phyloP scores from a whole-genome alignment of 2,329 filamentous ascomycete genomes.

The Xylaria polymorpha region DNA sequence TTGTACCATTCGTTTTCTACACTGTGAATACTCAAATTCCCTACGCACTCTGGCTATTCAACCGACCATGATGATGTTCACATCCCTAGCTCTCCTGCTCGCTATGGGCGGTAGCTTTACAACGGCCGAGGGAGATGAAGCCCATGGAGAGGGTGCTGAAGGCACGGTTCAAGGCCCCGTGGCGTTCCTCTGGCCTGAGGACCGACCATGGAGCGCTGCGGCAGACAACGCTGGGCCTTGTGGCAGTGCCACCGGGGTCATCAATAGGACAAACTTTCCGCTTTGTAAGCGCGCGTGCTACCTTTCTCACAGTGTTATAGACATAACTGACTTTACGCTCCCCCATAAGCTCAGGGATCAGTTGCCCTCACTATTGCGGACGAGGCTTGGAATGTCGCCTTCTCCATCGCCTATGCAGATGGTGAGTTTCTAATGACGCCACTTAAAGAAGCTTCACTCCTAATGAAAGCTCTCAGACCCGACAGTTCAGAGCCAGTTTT shows the following conservation, averaged over 20 bases:
- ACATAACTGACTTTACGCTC: background rate
- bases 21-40: background rate
- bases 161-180: conserved; percentile 62
- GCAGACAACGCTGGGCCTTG: conserved; percentile 65
- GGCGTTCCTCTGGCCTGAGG: conserved; percentile 65
- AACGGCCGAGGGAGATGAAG: conserved; percentile 30
- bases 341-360: conserved; percentile 58
- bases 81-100: conserved; percentile 37
- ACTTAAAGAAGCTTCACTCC: background rate
- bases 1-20: background rate
- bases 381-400: conserved; percentile 62
- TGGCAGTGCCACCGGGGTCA: conserved; percentile 58
- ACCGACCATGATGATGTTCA: conserved; percentile 38
- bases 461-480: conserved; percentile 42
- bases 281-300: conserved; percentile 53
- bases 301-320: background rate
- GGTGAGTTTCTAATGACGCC: conserved; percentile 49
- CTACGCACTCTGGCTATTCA: background rate
- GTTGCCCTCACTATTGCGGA: conserved; percentile 64
- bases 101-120: conserved; percentile 35
- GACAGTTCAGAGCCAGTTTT: conserved; percentile 50
- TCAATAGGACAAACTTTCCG: conserved; percentile 63
- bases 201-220: conserved; percentile 61
- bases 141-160: conserved; percentile 47
- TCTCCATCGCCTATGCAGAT: conserved; percentile 61